Percentiles rank a stretch among this genome's conserved stretches.
These are phyloP conservation scores for Salvia sclarea DNA, from an alignment of 305 asterid species.

Conservation along the genomic window DNA sequence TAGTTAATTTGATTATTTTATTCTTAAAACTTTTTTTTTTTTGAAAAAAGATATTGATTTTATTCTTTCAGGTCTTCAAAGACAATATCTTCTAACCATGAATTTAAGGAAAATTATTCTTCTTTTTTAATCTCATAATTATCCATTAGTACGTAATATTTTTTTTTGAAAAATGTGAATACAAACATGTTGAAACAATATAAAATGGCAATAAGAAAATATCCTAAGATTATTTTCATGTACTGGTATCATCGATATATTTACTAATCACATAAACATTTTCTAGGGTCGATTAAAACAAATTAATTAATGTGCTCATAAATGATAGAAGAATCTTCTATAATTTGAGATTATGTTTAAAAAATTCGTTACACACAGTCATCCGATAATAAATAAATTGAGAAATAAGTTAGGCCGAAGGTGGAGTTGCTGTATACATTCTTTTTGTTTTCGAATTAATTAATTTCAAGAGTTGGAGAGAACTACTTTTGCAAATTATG, in stretches of 20 bases:
- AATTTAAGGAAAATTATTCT: no score
- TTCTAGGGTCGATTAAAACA: no score
- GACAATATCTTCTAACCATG: no score
- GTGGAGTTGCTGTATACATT: neutral
- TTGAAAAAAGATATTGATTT: no score
- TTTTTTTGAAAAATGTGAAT: neutral
- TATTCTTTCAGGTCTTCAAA: no score
- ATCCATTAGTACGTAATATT: neutral
- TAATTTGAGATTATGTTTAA: neutral
- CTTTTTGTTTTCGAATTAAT: neutral
- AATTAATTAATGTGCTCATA: no score
- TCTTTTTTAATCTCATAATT: neutral
- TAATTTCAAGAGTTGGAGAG: neutral
- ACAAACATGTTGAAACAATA: neutral
- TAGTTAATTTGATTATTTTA: no score
- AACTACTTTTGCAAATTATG: slow-evolving; percentile 27
- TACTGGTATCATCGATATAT: neutral
- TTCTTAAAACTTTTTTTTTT: no score
- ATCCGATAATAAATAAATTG: neutral
- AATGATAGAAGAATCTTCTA: neutral
- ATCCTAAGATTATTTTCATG: neutral
- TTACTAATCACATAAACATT: no score
- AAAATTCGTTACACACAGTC: no score
- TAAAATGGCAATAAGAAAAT: neutral
- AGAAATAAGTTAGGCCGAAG: neutral